phyloP scores from a whole-genome alignment of 208 protist species.

The Trichomonas vaginalis region DNA sequence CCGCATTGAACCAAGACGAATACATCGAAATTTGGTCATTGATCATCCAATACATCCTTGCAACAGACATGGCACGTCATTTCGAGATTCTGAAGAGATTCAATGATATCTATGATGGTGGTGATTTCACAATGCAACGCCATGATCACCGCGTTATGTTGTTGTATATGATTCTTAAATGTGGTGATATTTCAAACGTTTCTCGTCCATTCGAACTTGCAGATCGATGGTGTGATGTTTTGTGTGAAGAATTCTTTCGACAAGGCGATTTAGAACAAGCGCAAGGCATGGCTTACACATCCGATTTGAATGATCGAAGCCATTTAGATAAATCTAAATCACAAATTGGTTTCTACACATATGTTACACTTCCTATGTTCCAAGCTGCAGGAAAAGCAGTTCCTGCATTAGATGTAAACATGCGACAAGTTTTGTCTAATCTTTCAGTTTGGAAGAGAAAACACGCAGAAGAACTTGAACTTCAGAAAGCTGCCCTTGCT shows the following conservation, averaged over 20 bases:
- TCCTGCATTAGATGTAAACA: not conserved
- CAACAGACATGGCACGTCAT: conserved; percentile 43
- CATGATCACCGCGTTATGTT: not conserved
- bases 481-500: not conserved
- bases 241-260: not conserved
- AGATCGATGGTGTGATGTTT: not conserved
- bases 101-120: not conserved
- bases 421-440: not conserved
- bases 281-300: not conserved
- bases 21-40: conserved; percentile 31
- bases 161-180: not conserved
- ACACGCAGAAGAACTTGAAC: not conserved
- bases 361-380: not conserved
- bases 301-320: not conserved
- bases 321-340: not conserved
- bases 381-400: not conserved
- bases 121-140: not conserved
- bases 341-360: not conserved
- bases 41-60: conserved; percentile 38
- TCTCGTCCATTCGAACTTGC: not conserved
- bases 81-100: conserved; percentile 25
- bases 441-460: not conserved
- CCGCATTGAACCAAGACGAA: conserved; percentile 15
- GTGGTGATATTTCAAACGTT: not conserved
- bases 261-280: not conserved